A percentile compares a stretch with the other conserved stretches of the same genome.
phyloP scores from a whole-genome alignment of 1,284 basidiomycete species.

The Rhodofomes roseus region DNA sequence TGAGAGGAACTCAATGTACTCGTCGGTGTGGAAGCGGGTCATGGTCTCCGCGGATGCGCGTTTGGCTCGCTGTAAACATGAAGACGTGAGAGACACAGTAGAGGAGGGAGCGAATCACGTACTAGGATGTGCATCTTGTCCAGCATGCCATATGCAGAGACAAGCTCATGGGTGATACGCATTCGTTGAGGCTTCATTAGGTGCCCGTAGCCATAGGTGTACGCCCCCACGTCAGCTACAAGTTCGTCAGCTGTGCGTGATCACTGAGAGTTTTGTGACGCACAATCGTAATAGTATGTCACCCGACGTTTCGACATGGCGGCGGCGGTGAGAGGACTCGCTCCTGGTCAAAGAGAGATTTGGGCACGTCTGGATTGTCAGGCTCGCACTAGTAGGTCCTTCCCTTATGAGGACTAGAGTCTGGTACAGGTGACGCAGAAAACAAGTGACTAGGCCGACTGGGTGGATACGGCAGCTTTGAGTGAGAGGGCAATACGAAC shows the following conservation, averaged over 20 bases:
- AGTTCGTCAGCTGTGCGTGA: conserved; percentile 1
- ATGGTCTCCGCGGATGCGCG: conserved; percentile 81
- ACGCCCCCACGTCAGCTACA: conserved; percentile 75
- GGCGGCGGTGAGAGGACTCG: neutral
- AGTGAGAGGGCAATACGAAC: too few species aligned
- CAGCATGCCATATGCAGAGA: conserved; percentile 88
- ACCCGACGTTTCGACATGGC: conserved; percentile 21
- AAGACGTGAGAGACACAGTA: neutral
- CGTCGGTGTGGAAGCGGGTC: conserved; percentile 95
- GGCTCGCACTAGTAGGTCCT: too few species aligned
- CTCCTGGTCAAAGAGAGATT: too few species aligned
- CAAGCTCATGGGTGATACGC: conserved; percentile 89
- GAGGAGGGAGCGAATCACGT: conserved; percentile 20
- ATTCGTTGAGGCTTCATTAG: conserved; percentile 97
- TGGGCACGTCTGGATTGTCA: too few species aligned
- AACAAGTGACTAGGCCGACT: too few species aligned
- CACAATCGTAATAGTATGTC: conserved; percentile 24
- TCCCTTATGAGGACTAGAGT: too few species aligned
- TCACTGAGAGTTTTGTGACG: neutral
- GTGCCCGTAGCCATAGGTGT: conserved; percentile 85
- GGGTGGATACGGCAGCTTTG: too few species aligned
- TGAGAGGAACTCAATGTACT: conserved; percentile 91
- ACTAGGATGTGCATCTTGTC: conserved; percentile 90
- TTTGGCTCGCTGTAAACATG: conserved; percentile 60
- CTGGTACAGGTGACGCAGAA: too few species aligned